Base-by-base conservation (phyloP, 805 yeast genomes). In the Yamadazyma nakazawae region DNA sequence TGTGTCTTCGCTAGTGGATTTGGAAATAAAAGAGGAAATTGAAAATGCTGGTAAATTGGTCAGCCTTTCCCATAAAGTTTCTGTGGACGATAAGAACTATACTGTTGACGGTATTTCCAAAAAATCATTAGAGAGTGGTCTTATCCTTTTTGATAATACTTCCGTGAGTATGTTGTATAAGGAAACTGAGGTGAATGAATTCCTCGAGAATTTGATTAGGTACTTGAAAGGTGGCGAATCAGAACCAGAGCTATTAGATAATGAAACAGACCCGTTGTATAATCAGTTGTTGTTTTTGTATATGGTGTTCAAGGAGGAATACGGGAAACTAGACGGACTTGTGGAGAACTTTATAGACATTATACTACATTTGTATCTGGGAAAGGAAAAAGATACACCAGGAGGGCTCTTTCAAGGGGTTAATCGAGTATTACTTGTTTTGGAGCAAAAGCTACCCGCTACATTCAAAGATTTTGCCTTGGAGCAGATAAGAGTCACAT, bases 1-100 rank as follows among this genome's bases (percentile, higher is more conserved):
- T 3, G 40, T 50, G 0, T 42, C 54, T 5, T 52, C 53, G 5
- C 54, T 71, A 45, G 55, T 44, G 10, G 50, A 58, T 9, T 55
- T 70, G 28, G 61, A 59, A 5, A 48, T 53, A 5, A 44, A 37
- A 14, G 19, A 48, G 43, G 18, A 41, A 35, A 13, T 42, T 12
- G 49, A 45, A 12, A 4, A 42, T 17, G 45, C 42, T 16, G 46
- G 48, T 2, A 42, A 31, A 7, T 10, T 51, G 2, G 21, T n/a
- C 2, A 9, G n/a, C 14, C 40, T 49, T 11, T 37, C 40, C 5
- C n/a, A 25, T 14, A 26, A 31, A 16, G 18, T 36, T 4, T 28
- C 41, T 5, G 28, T 45, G 26, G 42, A 40, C 18, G 46, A 51
- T 26, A 45, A 43, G 28, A 28, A 30, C 12, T 51, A 51, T 40